phyloP scores from a whole-genome alignment of 257 asterid species.

The Primulina tabacum region DNA sequence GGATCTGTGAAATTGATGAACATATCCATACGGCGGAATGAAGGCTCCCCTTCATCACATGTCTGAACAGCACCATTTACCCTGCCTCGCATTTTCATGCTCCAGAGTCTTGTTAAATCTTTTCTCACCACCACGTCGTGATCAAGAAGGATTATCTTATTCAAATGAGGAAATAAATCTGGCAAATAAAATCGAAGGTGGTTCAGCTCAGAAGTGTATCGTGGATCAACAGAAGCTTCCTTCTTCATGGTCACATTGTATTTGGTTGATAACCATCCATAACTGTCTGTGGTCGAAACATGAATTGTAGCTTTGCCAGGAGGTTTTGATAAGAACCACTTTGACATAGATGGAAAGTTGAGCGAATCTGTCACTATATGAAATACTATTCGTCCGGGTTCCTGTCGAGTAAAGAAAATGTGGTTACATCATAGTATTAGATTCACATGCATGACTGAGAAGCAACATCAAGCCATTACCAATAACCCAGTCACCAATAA shows the following conservation, averaged over 20 bases:
- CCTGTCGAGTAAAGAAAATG: constrained; percentile 46
- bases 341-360: constrained; percentile 74
- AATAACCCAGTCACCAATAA: not conserved
- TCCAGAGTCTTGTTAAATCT: constrained; percentile 81
- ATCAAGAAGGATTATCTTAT: constrained; percentile 81
- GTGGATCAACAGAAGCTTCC: constrained; percentile 60
- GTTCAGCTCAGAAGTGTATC: constrained; percentile 72
- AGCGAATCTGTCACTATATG: constrained; percentile 83
- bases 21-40: constrained; percentile 74
- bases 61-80: constrained; percentile 87
- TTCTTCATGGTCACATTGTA: constrained; percentile 47
- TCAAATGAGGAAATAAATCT: constrained; percentile 68
- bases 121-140: constrained; percentile 90
- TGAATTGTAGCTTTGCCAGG: constrained; percentile 70
- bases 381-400: constrained; percentile 67
- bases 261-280: constrained; percentile 54
- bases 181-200: constrained; percentile 92
- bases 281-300: constrained; percentile 60
- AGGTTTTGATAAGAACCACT: constrained; percentile 91
- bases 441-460: constrained; percentile 10
- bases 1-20: constrained; percentile 74
- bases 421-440: not conserved
- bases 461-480: constrained; percentile 9
- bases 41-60: constrained; percentile 64
- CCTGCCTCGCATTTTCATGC: constrained; percentile 64